A percentile compares a stretch with the other conserved stretches of the same genome.
These are phyloP conservation scores for Solanum habrochaites DNA, from an alignment of 257 asterid genomes.

Conservation along the genomic window DNA sequence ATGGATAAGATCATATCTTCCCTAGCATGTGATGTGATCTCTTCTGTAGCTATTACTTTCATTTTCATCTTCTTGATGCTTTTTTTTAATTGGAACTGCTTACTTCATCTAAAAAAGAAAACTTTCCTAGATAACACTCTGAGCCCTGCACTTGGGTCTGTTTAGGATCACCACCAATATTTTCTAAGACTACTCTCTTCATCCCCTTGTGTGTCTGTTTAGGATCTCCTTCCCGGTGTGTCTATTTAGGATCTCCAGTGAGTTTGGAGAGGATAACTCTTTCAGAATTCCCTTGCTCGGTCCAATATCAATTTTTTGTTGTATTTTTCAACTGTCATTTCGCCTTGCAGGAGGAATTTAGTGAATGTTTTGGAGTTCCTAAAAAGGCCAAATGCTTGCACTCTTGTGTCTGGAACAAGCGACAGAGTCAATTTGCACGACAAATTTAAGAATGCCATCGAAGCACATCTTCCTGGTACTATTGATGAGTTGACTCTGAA, in stretches of 20 bases:
- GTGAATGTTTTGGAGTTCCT: conserved; percentile 75
- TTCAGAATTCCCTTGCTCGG: neutral
- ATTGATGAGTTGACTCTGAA: conserved; percentile 34
- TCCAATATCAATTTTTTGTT: neutral
- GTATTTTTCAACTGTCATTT: neutral
- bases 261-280: neutral
- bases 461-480: conserved; percentile 55
- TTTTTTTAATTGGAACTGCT: neutral
- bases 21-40: neutral
- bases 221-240: neutral
- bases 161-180: neutral
- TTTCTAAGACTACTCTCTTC: neutral
- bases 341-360: conserved; percentile 67
- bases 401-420: conserved; percentile 87
- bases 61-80: neutral
- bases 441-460: conserved; percentile 64
- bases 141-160: neutral
- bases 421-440: conserved; percentile 73
- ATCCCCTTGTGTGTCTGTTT: neutral
- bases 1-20: neutral
- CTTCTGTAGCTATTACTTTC: neutral
- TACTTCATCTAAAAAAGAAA: neutral
- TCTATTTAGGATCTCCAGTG: neutral
- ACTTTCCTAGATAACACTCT: neutral
- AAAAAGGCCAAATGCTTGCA: conserved; percentile 75